Conservation (phyloP, 2,329 filamentous ascomycete genomes). For the Aspergillus caelatus region DNA sequence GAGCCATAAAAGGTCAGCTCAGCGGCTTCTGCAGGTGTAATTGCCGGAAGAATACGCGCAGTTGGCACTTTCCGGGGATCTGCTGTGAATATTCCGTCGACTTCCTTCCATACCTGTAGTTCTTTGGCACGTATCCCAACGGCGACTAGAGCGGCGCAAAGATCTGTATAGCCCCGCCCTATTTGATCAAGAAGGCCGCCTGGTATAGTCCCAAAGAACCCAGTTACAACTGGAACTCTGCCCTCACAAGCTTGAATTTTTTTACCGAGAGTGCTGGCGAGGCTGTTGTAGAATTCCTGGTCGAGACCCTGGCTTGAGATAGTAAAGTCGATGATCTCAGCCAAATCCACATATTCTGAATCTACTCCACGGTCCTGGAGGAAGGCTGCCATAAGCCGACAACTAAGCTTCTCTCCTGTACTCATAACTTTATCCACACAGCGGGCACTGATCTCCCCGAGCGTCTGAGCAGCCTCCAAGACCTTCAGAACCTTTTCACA, state of each 20-base stretch:
- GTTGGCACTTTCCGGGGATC: constrained; percentile 91
- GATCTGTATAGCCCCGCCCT: constrained; percentile 92
- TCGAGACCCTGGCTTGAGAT: constrained; percentile 60
- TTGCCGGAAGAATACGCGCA: constrained; percentile 81
- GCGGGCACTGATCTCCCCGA: constrained; percentile 72
- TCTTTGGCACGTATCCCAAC: constrained; percentile 86
- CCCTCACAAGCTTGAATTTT: constrained; percentile 67
- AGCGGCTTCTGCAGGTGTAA: constrained; percentile 92
- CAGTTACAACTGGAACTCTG: constrained; percentile 78
- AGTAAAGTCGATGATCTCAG: constrained; percentile 74
- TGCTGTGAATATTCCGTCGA: constrained; percentile 88
- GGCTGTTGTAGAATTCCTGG: constrained; percentile 69
- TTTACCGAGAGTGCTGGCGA: constrained; percentile 63
- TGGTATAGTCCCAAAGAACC: constrained; percentile 92
- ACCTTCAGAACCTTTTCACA: constrained; percentile 81
- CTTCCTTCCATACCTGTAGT: constrained; percentile 98
- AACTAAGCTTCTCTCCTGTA: constrained; percentile 94
- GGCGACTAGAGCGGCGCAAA: constrained; percentile 88
- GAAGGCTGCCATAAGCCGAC: constrained; percentile 83
- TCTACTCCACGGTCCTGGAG: constrained; percentile 79
- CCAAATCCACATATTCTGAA: constrained; percentile 87
- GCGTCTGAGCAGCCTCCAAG: constrained; percentile 62
- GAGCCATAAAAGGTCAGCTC: constrained; percentile 94
- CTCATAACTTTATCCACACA: constrained; percentile 88
- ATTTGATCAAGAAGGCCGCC: constrained; percentile 89